phyloP scores from a whole-genome alignment of 106 monocot species.

The Cymbidium sinense region DNA sequence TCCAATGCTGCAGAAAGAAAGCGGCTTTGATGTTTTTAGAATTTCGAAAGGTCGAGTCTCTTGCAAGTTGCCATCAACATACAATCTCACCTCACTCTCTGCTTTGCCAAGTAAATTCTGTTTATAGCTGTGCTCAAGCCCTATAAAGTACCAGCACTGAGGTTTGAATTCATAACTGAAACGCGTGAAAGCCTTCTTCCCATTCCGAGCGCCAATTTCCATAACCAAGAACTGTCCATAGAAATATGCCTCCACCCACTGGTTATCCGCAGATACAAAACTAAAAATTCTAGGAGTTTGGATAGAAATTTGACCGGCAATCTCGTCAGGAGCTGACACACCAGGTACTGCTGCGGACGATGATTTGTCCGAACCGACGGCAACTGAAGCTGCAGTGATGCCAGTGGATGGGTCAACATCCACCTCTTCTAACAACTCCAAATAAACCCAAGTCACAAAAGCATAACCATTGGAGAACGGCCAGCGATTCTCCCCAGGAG shows the following conservation, averaged over 20 bases:
- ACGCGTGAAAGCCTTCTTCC: constrained; percentile 75
- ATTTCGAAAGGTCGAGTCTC: constrained; percentile 88
- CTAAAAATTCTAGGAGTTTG: constrained; percentile 96
- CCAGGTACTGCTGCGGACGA: constrained; percentile 64
- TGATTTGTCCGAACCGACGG: constrained; percentile 60
- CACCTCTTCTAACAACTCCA: constrained; percentile 52
- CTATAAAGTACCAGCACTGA: constrained; percentile 86
- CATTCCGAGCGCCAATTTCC: constrained; percentile 70
- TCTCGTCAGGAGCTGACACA: constrained; percentile 44
- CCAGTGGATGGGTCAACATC: constrained; percentile 33
- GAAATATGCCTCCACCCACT: constrained; percentile 91
- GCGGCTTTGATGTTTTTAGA: constrained; percentile 73
- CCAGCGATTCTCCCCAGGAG: constrained; percentile 86
- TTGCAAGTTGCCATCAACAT: constrained; percentile 81
- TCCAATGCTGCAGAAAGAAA: constrained; percentile 89
- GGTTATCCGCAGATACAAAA: constrained; percentile 79
- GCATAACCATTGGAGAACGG: constrained; percentile 88
- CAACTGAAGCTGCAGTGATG: constrained; percentile 65
- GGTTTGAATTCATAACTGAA: constrained; percentile 87
- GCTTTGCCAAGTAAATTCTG: constrained; percentile 80
- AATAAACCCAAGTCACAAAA: constrained; percentile 94
- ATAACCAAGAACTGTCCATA: constrained; percentile 97
- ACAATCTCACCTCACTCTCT: constrained; percentile 84
- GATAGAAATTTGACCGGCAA: constrained; percentile 68
- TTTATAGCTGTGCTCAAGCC: constrained; percentile 77